Evolutionary conservation across 1,284 basidiomycete genomes (phyloP).

Genomic region (Schizophyllum commune): DNA sequence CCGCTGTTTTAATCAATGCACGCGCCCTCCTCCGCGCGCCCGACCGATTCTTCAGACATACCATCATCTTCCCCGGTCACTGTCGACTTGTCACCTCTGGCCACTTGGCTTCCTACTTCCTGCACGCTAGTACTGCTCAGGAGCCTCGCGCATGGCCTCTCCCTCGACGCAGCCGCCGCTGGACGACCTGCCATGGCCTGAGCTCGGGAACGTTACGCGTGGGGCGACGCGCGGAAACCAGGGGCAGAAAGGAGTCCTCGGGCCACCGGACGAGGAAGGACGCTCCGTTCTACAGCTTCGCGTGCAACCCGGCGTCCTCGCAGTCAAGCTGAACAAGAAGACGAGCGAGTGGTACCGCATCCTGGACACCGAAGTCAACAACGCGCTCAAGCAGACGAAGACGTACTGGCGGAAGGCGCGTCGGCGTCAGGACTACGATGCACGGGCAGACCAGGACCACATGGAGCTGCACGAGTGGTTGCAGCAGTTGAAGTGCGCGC

Average conservation of each 20-base stretch:
- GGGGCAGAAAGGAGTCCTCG: slow-evolving; percentile 70
- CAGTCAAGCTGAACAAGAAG: slow-evolving; percentile 61
- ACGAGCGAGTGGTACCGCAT: slow-evolving; percentile 73
- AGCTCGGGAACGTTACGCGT: slow-evolving; percentile 73
- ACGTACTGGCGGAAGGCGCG: slow-evolving; percentile 74
- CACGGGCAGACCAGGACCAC: slow-evolving; percentile 74
- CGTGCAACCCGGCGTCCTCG: slow-evolving; percentile 72
- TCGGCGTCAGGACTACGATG: slow-evolving; percentile 73
- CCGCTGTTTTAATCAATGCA: neutral
- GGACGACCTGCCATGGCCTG: slow-evolving; percentile 78
- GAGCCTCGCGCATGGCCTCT: slow-evolving; percentile 11
- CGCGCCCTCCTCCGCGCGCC: neutral
- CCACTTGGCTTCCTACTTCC: neutral
- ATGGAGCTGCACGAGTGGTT: slow-evolving; percentile 81
- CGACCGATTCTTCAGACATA: neutral
- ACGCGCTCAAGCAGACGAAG: slow-evolving; percentile 72
- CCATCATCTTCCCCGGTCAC: neutral
- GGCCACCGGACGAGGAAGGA: slow-evolving; percentile 60
- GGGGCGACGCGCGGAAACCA: slow-evolving; percentile 78
- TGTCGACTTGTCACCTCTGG: neutral
- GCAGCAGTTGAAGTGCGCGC: slow-evolving; percentile 54
- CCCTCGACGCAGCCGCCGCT: slow-evolving; percentile 39
- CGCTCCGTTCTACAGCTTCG: slow-evolving; percentile 65
- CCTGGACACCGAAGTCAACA: slow-evolving; percentile 67
- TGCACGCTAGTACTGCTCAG: neutral